Base-by-base conservation (phyloP, 495 filamentous ascomycete species). In the Penicillium maclennaniae region DNA sequence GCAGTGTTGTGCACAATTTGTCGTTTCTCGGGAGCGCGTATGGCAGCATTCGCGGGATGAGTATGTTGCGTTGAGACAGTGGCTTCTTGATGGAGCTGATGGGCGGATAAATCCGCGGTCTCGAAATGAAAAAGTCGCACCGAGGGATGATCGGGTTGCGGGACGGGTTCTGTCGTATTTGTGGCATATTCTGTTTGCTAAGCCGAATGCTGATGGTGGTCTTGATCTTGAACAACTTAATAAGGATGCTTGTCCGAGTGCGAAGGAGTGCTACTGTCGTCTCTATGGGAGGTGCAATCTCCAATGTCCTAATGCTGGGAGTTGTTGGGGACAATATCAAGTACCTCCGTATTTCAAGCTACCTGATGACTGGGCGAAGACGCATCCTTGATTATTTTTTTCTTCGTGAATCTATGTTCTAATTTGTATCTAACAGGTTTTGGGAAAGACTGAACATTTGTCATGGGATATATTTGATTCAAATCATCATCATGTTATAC, bases 1-100 rank as follows among this genome's bases (percentile, higher is more conserved):
- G 26, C 70, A 75, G 54, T 78, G 74, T 54, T 78, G 74, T 61
- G 73, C 72, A 36, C 74, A 78, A 44, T 76, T 78, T 56, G 70
- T 67, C 15, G 70, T 76, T 31, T 49, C 65, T 14, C 59, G 66
- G 1, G 60, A 69, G 15, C 62, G 64, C 0, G 47, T 74, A 0
- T 69, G 66, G 59, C 67, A 68, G 47, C 73, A 75, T 63, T 54
- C 60, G 1, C 51, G 55, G 1, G 63, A 60, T 0, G 74, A 77
- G 51, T 77, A 77, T 51, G 47, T 73, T 40, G 72, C 70, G 7
- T 41, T 77, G 17, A 44, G 73, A 12, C 72, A 75, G 54, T 77
- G 74, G 74, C 49, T 77, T 52, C 59, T 77, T 17, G 71, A 75
- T 60, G 63, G 61, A 12, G 52, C 45, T 20, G 53, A 41, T 17